phyloP scores from a whole-genome alignment of 768 basidiomycete genomes.

The Hysterangium stoloniferum region DNA sequence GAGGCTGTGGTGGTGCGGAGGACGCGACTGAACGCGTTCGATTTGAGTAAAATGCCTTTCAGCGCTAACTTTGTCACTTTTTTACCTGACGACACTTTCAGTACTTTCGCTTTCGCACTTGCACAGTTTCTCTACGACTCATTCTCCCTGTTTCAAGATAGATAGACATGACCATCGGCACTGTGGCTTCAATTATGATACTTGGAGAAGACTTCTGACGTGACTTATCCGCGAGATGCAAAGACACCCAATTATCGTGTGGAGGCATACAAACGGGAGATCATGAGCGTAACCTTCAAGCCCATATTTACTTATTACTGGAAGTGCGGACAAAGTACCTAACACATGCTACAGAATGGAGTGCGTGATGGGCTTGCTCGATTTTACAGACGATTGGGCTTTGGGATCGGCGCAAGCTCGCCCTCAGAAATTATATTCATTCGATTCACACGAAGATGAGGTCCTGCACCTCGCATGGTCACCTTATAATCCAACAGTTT shows the following conservation, averaged over 20 bases:
- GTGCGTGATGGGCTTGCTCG: neutral
- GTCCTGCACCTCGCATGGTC: conserved; percentile 95
- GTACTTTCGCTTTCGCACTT: too few species aligned
- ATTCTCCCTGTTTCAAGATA: too few species aligned
- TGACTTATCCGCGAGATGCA: conserved; percentile 72
- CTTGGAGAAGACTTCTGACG: too few species aligned
- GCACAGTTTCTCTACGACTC: too few species aligned
- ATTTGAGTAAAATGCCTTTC: too few species aligned
- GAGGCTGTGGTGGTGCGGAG: too few species aligned
- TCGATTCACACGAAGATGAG: conserved; percentile 91
- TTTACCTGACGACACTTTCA: too few species aligned
- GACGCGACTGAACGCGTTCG: too few species aligned
- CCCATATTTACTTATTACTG: conserved; percentile 84
- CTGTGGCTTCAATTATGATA: too few species aligned
- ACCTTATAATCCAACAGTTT: conserved; percentile 83
- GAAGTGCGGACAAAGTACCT: conserved; percentile 85
- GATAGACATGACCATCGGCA: too few species aligned
- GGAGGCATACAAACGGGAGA: conserved; percentile 86
- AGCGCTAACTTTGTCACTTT: too few species aligned
- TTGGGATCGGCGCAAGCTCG: conserved; percentile 69
- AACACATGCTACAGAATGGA: neutral
- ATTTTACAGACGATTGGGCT: conserved; percentile 66
- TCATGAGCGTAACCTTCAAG: conserved; percentile 86
- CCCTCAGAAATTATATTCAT: conserved; percentile 73
- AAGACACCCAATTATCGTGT: conserved; percentile 60